Evolutionary conservation across 352 stramenopile species (phyloP).

Genomic region (Globisporangium cylindrosporum): DNA sequence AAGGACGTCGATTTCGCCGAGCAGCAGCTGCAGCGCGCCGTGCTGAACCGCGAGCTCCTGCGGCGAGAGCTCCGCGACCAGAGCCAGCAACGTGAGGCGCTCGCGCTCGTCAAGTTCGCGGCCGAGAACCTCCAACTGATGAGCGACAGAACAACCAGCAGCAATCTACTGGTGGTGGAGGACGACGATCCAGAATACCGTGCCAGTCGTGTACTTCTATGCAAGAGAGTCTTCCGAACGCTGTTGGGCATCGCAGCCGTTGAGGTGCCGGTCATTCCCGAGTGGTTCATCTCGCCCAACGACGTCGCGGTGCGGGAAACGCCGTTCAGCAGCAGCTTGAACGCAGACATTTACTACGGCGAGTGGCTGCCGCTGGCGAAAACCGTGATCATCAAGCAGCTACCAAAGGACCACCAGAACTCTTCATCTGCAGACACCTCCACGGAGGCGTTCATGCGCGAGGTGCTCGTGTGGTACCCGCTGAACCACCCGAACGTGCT

Average conservation of each 20-base stretch:
- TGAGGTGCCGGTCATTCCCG: conserved; percentile 8
- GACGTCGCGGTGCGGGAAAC: conserved; percentile 1
- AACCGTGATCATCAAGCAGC: conserved; percentile 38
- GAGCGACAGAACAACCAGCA: conserved; percentile 16
- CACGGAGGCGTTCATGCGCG: conserved; percentile 25
- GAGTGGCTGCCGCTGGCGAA: conserved; percentile 25
- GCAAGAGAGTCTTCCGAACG: conserved; percentile 12
- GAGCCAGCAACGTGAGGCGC: conserved; percentile 25
- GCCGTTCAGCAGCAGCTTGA: conserved; percentile 1
- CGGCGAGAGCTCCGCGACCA: conserved; percentile 20
- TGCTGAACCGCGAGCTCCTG: conserved; percentile 18
- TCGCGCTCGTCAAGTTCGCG: conserved; percentile 55
- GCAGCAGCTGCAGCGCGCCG: conserved; percentile 35
- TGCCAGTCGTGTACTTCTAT: not conserved
- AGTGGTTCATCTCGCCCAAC: conserved; percentile 16
- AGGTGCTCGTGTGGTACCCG: conserved; percentile 38
- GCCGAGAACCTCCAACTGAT: conserved; percentile 31
- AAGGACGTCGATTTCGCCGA: conserved; percentile 40
- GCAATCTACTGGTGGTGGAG: not conserved
- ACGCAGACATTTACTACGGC: conserved; percentile 11
- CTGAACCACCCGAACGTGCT: conserved; percentile 55
- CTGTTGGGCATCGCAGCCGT: conserved; percentile 7
- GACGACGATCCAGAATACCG: conserved; percentile 11
- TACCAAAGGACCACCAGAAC: conserved; percentile 1
- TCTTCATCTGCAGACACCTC: too few species aligned